Percentiles rank a stretch among this genome's conserved stretches.
phyloP scores from a whole-genome alignment of 352 stramenopile genomes.

The Phytophthora kernoviae region DNA sequence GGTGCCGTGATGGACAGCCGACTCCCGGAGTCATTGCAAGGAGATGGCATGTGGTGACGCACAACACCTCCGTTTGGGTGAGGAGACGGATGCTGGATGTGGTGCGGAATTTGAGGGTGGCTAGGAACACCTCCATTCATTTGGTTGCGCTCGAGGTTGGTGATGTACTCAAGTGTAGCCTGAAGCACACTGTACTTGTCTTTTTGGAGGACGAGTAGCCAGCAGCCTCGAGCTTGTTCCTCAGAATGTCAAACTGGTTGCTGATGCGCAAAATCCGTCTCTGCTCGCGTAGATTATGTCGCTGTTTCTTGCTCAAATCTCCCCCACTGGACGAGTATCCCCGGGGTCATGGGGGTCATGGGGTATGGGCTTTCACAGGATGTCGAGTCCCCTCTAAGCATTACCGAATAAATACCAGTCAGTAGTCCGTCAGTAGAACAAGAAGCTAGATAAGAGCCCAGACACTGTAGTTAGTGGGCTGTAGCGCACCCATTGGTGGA shows the following conservation, averaged over 20 bases:
- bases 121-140: conserved; percentile 15
- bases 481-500: conserved; percentile 40
- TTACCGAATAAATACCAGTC: neutral
- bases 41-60: conserved; percentile 37
- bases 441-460: neutral
- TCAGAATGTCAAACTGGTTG: conserved; percentile 85
- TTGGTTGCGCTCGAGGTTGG: conserved; percentile 72
- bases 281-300: conserved; percentile 84
- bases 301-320: conserved; percentile 86
- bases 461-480: neutral
- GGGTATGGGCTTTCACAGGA: conserved; percentile 77
- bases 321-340: conserved; percentile 45
- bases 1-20: conserved; percentile 62
- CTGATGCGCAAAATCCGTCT: conserved; percentile 82
- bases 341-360: conserved; percentile 60
- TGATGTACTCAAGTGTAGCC: conserved; percentile 85
- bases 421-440: neutral
- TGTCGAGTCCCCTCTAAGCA: conserved; percentile 47
- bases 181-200: conserved; percentile 88
- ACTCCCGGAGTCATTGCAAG: conserved; percentile 27
- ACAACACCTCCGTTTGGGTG: conserved; percentile 12
- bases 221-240: conserved; percentile 71
- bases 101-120: conserved; percentile 25
- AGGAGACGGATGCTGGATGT: conserved; percentile 32
- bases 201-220: conserved; percentile 82